Conservation (phyloP, 1,139 yeast genomes). For the Debaryomyces nepalensis region DNA sequence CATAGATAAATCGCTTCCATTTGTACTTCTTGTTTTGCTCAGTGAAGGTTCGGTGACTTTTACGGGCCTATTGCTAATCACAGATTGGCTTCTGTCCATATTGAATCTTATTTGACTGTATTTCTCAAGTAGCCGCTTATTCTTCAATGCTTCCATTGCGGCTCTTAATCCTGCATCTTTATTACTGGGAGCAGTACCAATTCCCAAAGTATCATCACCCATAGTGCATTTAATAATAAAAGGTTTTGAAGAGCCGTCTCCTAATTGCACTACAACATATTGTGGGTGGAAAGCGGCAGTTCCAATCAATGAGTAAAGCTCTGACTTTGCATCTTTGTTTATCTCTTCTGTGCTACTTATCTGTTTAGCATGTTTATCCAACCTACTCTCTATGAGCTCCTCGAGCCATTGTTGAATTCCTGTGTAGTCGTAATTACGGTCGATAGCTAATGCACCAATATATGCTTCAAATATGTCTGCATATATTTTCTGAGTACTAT, state of each 20-base stretch:
- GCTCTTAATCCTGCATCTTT: conserved; percentile 75
- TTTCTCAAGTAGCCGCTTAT: conserved; percentile 63
- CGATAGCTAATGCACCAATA: conserved; percentile 79
- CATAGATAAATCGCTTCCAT: conserved; percentile 4
- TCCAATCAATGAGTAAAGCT: conserved; percentile 80
- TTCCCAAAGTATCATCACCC: conserved; percentile 58
- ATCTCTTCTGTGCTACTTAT: conserved; percentile 37
- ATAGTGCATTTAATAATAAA: conserved; percentile 72
- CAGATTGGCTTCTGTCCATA: conserved; percentile 58
- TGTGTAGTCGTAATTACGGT: conserved; percentile 50
- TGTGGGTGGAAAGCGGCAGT: conserved; percentile 68
- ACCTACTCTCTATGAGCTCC: conserved; percentile 46
- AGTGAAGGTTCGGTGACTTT: background rate
- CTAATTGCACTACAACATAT: conserved; percentile 58
- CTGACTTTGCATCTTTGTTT: conserved; percentile 71
- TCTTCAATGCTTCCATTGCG: conserved; percentile 70
- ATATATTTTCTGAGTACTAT: conserved; percentile 56
- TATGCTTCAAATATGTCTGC: conserved; percentile 92
- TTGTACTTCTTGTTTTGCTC: conserved; percentile 1
- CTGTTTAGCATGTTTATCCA: conserved; percentile 32
- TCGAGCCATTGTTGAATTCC: conserved; percentile 65
- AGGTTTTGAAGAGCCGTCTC: conserved; percentile 55
- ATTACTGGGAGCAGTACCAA: conserved; percentile 61
- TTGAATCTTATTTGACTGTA: conserved; percentile 62
- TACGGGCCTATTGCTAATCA: conserved; percentile 21